Evolutionary conservation across 2,329 filamentous ascomycete genomes (phyloP), one percentile per base, ranked within the genome.

Genomic region (Aspergillus puulaauensis): DNA sequence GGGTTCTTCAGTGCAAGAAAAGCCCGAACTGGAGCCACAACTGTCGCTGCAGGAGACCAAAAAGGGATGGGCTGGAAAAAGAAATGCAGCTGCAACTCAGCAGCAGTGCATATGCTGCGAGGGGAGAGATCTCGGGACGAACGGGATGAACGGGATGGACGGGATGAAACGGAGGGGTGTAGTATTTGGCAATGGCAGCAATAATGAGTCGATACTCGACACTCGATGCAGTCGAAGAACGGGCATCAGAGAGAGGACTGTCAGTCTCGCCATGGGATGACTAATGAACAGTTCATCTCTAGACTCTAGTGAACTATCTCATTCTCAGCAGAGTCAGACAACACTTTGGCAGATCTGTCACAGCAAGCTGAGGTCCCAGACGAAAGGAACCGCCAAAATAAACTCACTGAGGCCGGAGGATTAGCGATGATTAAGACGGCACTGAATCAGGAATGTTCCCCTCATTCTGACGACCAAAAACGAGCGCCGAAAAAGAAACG

Each of bases 271-370:
- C 27, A 31, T 31, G 27, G 27, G 27, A 31, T 31, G 27, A 9
- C 27, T 8, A 8, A 44, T 48, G 55, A 54, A 56, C 46, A 49
- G 55, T 58, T 54, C 52, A 47, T 52, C 43, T 31, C 52, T 44
- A 31, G 21, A 21, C 21, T 21, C 21, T 21, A 3, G 21, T 21
- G 21, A 21, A 21, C 21, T 21, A 21, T 21, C 21, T 21, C 21
- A 21, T 21, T 21, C 21, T 21, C 21, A 21, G 21, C 21, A 21
- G 21, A 21, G 21, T 4, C 21, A 21, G 21, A 21, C 21, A 31
- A 9, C 27, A 31, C 27, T 61, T 64, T 65, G 62, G 61, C 65
- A 46, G 65, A 66, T 65, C 66, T 69, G 64, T 69, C 66, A 68
- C 60, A 44, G 60, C 35, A 37, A 37, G 35, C 35, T n/a, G 8